Base-by-base conservation (phyloP, 495 filamentous ascomycete genomes). In the Podospora comata region DNA sequence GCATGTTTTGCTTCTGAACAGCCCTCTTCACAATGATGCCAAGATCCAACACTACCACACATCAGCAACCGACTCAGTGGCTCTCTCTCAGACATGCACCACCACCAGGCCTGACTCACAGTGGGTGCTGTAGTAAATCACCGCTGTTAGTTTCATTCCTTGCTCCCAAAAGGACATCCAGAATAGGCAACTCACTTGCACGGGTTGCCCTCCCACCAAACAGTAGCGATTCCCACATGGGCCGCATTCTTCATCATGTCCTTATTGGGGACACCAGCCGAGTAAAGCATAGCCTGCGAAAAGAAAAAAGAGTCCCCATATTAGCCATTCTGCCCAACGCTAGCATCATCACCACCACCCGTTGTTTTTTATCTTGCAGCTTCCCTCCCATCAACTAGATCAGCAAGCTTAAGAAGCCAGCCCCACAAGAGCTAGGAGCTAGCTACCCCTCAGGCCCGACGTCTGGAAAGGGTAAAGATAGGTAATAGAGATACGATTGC, bases 191-290 rank as follows among this genome's bases (percentile, higher is more conserved):
- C 83, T 79, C 76, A 85, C 85, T 84, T 83, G 80, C 81, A 84
- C 62, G 95, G 93, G 76, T 99, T 99, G 30, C 95, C 95, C 78
- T 99, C 95, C 93, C 94, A 99, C 94, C 94, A 97, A 2, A 97
- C 92, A 5, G 91, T 92, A 6, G 94, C 90, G 67, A 88, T 83
- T 28, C 95, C 95, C 15, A 99, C 92, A 67, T 99, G 95, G 6
- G 94, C 93, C 64, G 89, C 89, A 65, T 86, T 95, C 76, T 93
- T 91, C 93, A 97, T 97, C 70, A 90, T 85, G 32, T 94, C 85
- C 72, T 87, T 83, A 72, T 93, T 84, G 16, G 93, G 93, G 32
- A 97, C 90, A 28, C 95, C 95, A 11, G 94, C 94, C 5, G 92
- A 94, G 80, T 95, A 97, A 2, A 97, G 85, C 95, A 99, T 99